Evolutionary conservation across 2,329 filamentous ascomycete species (phyloP), one percentile per base, ranked within the genome.

Genomic region (Leptodontidium sp.): DNA sequence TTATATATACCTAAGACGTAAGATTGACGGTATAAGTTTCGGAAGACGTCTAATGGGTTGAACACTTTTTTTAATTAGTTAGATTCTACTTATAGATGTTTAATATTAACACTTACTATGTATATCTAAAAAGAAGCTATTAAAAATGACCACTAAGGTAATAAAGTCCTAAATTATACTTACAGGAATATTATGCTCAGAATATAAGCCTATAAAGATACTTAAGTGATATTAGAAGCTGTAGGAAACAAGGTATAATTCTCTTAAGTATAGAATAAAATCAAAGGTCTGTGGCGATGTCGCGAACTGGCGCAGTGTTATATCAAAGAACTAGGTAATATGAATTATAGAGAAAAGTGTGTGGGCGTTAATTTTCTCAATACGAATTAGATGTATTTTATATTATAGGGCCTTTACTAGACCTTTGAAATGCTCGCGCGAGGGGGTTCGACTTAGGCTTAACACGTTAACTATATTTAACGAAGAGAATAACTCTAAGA

Each of bases 101-200:
- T 40, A 12, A 50, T 26, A 35, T 45, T n/a, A 47, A 57, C 45
- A 67, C 72, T 73, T 70, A 75, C 69, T 26, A 59, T 75, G 70
- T 64, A 75, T 75, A 21, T 67, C 52, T 38, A 70, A 68, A 38
- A 73, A 64, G 62, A 71, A 76, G 35, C 65, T 67, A 58, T 76
- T 68, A 45, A 75, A 57, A 26, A 76, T 61, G 17, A 75, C 71
- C 17, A 57, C 62, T 1, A 68, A 75, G 55, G 70, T 64, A 43
- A 75, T 68, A 55, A 74, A 72, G 24, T 67, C 64, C 14, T 57
- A 63, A 17, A 73, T 47, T 24, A 67, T 66, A 35, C 66, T 58
- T 66, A 68, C 61, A 24, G 67, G 52, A 26, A 75, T 29, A 7
- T 72, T 57, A 12, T 71, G 17, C 50, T 70, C 43, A 32, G 50